Percentiles rank a stretch among this genome's conserved stretches.
phyloP scores from a whole-genome alignment of 225 moss, liverwort and hornwort genomes.

The Sphagnum tenellum region DNA sequence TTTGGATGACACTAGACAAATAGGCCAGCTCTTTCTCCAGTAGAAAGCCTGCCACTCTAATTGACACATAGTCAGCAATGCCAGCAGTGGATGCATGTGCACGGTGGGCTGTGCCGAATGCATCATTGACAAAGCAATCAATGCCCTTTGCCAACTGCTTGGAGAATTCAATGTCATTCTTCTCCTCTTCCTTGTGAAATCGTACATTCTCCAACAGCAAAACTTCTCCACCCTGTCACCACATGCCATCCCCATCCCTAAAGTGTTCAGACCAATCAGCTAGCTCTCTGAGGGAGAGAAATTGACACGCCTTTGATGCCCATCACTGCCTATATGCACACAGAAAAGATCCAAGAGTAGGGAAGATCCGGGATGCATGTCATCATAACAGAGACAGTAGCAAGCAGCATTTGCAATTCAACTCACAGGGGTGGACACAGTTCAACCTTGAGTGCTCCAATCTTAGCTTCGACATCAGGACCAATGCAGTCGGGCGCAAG shows the following conservation, averaged over 20 bases:
- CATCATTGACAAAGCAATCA: constrained; percentile 81
- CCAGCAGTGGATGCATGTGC: constrained; percentile 91
- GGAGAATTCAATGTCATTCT: constrained; percentile 68
- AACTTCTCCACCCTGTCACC: constrained; percentile 51
- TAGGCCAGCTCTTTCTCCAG: constrained; percentile 92
- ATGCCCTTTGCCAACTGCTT: constrained; percentile 66
- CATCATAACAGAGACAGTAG: not conserved
- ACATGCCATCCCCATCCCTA: not conserved
- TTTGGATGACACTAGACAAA: constrained; percentile 55
- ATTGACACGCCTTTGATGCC: too few species aligned
- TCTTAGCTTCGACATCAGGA: constrained; percentile 56
- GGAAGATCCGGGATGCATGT: too few species aligned
- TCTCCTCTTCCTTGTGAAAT: constrained; percentile 97
- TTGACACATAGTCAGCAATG: constrained; percentile 57
- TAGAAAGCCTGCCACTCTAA: constrained; percentile 65
- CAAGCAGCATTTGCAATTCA: not conserved
- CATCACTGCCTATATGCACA: too few species aligned
- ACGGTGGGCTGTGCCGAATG: constrained; percentile 92
- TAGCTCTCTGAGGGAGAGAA: too few species aligned
- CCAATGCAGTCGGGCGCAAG: constrained; percentile 79
- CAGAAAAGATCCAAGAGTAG: too few species aligned
- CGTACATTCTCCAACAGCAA: constrained; percentile 84
- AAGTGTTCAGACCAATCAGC: too few species aligned
- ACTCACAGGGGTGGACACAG: not conserved
- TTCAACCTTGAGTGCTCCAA: constrained; percentile 59